phyloP scores from a whole-genome alignment of 176 grass and related monocot genomes.

The Ensete ventricosum region DNA sequence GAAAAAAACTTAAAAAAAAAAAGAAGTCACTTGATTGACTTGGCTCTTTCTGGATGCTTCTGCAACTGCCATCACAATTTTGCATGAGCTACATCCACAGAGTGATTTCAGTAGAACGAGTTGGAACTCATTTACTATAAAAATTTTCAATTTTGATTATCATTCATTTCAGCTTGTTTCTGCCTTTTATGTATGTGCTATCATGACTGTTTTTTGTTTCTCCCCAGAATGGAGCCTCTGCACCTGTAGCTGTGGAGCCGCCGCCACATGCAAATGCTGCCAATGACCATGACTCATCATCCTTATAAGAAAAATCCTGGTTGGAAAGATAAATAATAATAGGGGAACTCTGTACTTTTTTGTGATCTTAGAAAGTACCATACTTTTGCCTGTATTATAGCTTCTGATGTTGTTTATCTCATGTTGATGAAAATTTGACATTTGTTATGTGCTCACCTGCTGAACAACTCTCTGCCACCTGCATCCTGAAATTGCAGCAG shows the following conservation, averaged over 20 bases:
- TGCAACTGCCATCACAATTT: background rate
- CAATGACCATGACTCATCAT: conserved; percentile 33
- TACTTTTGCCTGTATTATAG: conserved; percentile 1
- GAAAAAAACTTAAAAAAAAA: too few species aligned
- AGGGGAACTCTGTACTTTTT: background rate
- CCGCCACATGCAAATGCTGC: conserved; percentile 8
- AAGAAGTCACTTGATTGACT: too few species aligned
- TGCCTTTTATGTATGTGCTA: background rate
- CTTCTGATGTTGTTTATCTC: background rate
- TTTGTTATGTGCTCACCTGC: background rate
- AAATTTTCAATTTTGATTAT: background rate
- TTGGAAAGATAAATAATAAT: background rate
- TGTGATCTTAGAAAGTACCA: background rate
- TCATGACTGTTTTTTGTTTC: background rate
- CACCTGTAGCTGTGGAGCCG: conserved; percentile 24
- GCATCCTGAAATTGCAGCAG: background rate
- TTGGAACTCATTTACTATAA: background rate
- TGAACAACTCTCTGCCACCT: background rate
- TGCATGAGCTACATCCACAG: conserved; percentile 5
- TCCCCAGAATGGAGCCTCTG: conserved; percentile 31
- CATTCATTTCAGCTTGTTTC: background rate
- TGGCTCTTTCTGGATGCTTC: too few species aligned
- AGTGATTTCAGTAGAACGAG: too few species aligned
- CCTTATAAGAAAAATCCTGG: conserved; percentile 13
- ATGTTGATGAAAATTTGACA: background rate